Base-by-base conservation (phyloP, 2,329 filamentous ascomycete genomes). In the Thielaviopsis musarum region DNA sequence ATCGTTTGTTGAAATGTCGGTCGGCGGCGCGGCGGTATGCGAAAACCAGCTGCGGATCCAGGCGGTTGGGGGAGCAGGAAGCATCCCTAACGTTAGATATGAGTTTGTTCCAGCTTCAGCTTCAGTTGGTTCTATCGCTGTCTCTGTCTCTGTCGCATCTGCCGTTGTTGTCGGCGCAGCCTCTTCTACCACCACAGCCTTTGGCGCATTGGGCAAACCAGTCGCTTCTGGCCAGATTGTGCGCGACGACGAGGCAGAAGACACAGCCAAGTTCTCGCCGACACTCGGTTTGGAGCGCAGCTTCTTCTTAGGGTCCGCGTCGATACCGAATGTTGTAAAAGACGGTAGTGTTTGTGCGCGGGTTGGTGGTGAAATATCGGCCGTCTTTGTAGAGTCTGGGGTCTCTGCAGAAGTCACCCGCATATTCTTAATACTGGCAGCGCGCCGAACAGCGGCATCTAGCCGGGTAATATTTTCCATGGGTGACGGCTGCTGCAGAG, bases 381-480 rank as follows among this genome's bases (percentile, higher is more conserved):
- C n/a, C 2, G 38, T 15, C 17, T 45, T n/a, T 45, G 24, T 52
- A 22, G 34, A n/a, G 45, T 22, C 38, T 22, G n/a, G 45, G 45
- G 13, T 6, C 22, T 56, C 41, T 24, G 58, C n/a, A 22, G n/a
- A 5, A 21, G 21, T 58, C 5, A 64, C 58, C 48, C 60, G 45
- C 12, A 61, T 64, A 63, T 67, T 68, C 59, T 64, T 65, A 41
- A 70, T 61, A 62, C 70, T 69, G 55, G 65, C 62, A 12, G 66
- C 52, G 38, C 52, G 59, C 41, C 52, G 57, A n/a, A 58, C 45
- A 19, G 30, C 55, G 21, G 69, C 64, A 3, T 80, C 78, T 61
- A 76, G 81, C 52, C 76, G 75, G 59, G 73, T 73, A 34, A 81
- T 71, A 64, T 82, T 77, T 3, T 75, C 70, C 0, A 71, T 65